Evolutionary conservation across 768 basidiomycete genomes (phyloP).

Genomic region (Pholiota molesta): DNA sequence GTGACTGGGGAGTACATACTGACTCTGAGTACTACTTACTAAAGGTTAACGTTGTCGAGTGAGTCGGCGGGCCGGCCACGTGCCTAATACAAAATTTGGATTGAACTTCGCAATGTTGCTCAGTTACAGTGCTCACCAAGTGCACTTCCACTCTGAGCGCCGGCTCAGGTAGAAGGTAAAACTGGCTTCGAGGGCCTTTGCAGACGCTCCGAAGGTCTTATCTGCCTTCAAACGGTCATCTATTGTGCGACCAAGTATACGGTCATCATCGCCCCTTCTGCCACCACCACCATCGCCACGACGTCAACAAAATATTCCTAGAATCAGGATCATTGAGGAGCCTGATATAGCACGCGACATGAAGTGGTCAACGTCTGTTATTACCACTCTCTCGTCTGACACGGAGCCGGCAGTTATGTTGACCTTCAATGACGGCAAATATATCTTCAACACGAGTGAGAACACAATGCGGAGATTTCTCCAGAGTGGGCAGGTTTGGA

Average conservation of each 20-base stretch:
- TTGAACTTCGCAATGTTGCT: not conserved
- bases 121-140: not conserved
- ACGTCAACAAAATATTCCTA: not conserved
- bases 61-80: not conserved
- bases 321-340: not conserved
- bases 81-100: not conserved
- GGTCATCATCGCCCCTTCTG: not conserved
- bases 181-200: constrained; percentile 1
- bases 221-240: not conserved
- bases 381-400: constrained; percentile 67
- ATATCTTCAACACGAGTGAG: constrained; percentile 89
- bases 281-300: not conserved
- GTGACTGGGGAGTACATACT: too few relatives aligned
- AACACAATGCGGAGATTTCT: constrained; percentile 75
- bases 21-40: too few relatives aligned
- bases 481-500: constrained; percentile 68
- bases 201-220: not conserved
- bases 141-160: not conserved
- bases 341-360: constrained; percentile 17
- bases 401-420: constrained; percentile 80
- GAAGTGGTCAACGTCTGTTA: constrained; percentile 67
- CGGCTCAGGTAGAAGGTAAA: not conserved
- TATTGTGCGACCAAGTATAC: not conserved
- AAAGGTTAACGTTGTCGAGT: too few relatives aligned
- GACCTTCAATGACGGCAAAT: constrained; percentile 77